phyloP scores from a whole-genome alignment of 208 protist species.

The Angomonas ambiguus region DNA sequence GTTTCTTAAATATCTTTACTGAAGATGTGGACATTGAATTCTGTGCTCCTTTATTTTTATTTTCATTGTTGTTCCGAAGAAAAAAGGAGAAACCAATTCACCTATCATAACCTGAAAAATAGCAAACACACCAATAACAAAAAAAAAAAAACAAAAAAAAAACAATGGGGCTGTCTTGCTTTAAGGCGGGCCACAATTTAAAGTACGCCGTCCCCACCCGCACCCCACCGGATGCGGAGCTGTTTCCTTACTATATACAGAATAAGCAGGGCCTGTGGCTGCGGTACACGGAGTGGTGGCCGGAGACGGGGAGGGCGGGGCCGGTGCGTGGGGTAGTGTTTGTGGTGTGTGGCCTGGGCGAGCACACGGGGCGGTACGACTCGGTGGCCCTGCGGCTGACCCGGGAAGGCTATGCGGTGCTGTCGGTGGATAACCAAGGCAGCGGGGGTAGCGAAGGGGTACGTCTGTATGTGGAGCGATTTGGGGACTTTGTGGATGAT shows the following conservation, averaged over 20 bases:
- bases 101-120: no score
- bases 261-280: conserved; percentile 72
- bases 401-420: conserved; percentile 40
- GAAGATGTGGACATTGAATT: neutral
- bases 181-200: conserved; percentile 25
- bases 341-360: conserved; percentile 64
- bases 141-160: neutral
- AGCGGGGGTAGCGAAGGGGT: conserved; percentile 64
- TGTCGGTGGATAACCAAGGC: conserved; percentile 75
- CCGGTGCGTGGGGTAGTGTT: conserved; percentile 45
- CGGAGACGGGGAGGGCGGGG: conserved; percentile 17
- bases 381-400: conserved; percentile 47
- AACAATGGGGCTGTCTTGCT: conserved; percentile 5
- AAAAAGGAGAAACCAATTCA: no score
- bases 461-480: conserved; percentile 66
- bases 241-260: conserved; percentile 75
- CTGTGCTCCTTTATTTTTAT: neutral
- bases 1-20: neutral
- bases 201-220: conserved; percentile 37
- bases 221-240: conserved; percentile 41
- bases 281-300: conserved; percentile 67
- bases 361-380: conserved; percentile 75
- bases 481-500: conserved; percentile 74
- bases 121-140: neutral
- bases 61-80: neutral